Evolutionary conservation across 495 filamentous ascomycete genomes (phyloP), one percentile per base, ranked within the genome.

Genomic region (Penicillium coffeae): DNA sequence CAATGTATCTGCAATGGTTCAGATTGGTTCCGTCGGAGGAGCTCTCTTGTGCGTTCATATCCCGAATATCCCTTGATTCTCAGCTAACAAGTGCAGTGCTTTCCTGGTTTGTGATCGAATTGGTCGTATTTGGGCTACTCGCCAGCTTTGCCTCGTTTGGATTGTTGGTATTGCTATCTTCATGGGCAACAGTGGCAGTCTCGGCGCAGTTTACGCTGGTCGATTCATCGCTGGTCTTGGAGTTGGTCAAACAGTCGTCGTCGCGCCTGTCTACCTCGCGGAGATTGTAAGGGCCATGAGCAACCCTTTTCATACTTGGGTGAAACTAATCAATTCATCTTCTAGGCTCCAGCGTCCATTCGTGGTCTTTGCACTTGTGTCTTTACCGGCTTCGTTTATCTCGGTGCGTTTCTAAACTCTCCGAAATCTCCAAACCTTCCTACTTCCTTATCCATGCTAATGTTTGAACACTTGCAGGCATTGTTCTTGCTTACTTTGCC

Each of bases 1-100:
- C 30, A 87, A 87, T 65, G 81, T 88, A 19, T 82, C 84, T 1
- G 70, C 83, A 12, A 88, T 88, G 84, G 84, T 87, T 1, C 84
- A 87, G 54, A 79, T 87, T 45, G 84, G 84, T 8, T 81, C 76
- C 18, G 80, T 88, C 8, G 80, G 69, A 4, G 84, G 84, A 13
- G 82, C 82, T 25, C 69, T 85, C 8, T 72, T 86, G 71, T 79
- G 57, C 50, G 74, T 70, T 25, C 10, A 7, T 2, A 6, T 30
- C 25, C 25, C 25, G 25, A 4, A 10, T 10, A 10, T 10, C 25
- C 25, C 25, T 30, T 30, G 25, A 30, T 30, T 30, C 25, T 30
- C 9, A 48, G 38, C n/a, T 37, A 1, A 39, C 15, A 13, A 14
- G n/a, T 30, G 32, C 42, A 72, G 71, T 56, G 84, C 84, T 7